phyloP scores from a whole-genome alignment of 2,329 filamentous ascomycete species.

The Neopestalotiopsis sp. region DNA sequence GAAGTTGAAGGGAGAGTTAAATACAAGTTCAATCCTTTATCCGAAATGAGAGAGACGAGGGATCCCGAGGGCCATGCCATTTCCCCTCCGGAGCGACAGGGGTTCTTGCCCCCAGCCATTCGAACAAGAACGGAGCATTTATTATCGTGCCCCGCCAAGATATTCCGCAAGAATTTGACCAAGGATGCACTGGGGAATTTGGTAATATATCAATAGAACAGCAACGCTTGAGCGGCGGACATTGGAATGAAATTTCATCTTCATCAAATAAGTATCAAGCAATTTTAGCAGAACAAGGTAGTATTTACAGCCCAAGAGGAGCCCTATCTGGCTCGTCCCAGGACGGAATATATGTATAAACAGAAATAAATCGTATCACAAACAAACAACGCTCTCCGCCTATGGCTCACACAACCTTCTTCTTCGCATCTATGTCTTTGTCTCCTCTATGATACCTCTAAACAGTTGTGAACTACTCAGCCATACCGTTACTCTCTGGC shows the following conservation, averaged over 20 bases:
- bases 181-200: neutral
- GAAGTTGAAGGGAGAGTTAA: neutral
- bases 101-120: neutral
- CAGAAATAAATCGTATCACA: slow-evolving; percentile 8
- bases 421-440: neutral
- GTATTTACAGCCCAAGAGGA: slow-evolving; percentile 8
- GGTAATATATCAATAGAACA: neutral
- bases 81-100: neutral
- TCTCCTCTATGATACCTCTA: neutral
- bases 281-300: neutral
- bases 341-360: slow-evolving; percentile 11
- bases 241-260: neutral
- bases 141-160: neutral
- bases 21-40: neutral
- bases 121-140: neutral
- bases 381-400: neutral
- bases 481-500: neutral
- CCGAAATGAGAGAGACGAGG: neutral
- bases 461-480: neutral
- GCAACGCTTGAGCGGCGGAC: neutral
- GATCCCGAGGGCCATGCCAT: neutral
- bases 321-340: neutral
- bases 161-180: too few species aligned
- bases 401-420: neutral
- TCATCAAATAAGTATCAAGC: neutral